Evolutionary conservation across 345 rosid species (phyloP).

Genomic region (Chamaenerion angustifolium): DNA sequence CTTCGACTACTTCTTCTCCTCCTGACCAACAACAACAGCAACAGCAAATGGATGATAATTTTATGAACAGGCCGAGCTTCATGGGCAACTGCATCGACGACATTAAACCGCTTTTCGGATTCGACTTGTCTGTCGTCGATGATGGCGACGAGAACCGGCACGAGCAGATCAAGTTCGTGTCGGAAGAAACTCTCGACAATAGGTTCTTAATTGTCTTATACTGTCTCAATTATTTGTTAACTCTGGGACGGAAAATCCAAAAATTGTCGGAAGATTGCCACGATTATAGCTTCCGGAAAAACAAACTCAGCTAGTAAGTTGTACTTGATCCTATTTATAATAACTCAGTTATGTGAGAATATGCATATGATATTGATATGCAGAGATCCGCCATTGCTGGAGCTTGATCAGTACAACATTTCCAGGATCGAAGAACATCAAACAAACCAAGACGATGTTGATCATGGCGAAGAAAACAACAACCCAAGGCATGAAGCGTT

Average conservation of each 20-base stretch:
- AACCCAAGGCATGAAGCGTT: constrained; percentile 5
- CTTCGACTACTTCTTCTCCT: constrained; percentile 6
- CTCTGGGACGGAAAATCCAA: too few relatives aligned
- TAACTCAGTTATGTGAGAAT: too few relatives aligned
- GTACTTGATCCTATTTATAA: too few relatives aligned
- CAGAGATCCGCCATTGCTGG: constrained; percentile 3
- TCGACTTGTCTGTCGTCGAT: constrained; percentile 3
- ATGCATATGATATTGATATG: background rate
- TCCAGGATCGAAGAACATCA: background rate
- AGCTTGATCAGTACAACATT: background rate
- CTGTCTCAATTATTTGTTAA: background rate
- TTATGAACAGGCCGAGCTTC: background rate
- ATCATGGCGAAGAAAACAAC: background rate
- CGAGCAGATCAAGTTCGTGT: background rate
- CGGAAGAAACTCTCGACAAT: constrained; percentile 2
- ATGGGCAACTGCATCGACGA: background rate
- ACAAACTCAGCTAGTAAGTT: background rate
- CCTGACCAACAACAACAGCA: background rate
- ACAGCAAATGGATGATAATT: background rate
- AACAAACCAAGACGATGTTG: background rate
- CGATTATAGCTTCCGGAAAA: too few relatives aligned
- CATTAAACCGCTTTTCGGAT: constrained; percentile 1
- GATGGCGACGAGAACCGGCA: background rate
- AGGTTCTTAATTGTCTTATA: background rate
- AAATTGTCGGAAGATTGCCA: too few relatives aligned